A percentile compares a stretch with the other conserved stretches of the same genome.
Evolutionary conservation across 1,139 yeast species (phyloP).

Genomic region (Geotrichum aggregatum): DNA sequence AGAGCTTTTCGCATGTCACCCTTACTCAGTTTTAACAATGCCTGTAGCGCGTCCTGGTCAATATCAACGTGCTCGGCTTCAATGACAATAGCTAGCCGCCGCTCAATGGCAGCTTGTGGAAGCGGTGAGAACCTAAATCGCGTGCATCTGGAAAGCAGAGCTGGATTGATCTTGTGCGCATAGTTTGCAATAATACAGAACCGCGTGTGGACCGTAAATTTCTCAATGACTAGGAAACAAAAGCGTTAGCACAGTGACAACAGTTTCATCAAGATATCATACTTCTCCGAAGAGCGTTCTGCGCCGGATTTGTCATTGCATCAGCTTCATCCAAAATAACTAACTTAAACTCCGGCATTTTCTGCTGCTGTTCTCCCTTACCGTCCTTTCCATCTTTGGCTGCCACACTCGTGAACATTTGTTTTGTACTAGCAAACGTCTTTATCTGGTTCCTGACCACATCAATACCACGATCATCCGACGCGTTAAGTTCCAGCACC

Average conservation of each 20-base stretch:
- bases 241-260: no score
- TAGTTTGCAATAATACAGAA: constrained; percentile 96
- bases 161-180: constrained; percentile 93
- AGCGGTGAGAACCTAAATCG: constrained; percentile 90
- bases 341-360: constrained; percentile 56
- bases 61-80: constrained; percentile 61
- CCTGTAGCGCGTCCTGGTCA: constrained; percentile 54
- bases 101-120: constrained; percentile 58
- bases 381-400: neutral
- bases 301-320: constrained; percentile 97
- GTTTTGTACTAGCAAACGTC: constrained; percentile 84
- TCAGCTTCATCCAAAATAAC: constrained; percentile 96
- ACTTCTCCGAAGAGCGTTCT: constrained; percentile 81
- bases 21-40: constrained; percentile 64
- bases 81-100: constrained; percentile 64
- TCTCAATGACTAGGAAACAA: constrained; percentile 72
- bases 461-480: constrained; percentile 83
- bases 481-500: constrained; percentile 87
- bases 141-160: constrained; percentile 89
- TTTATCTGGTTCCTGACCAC: constrained; percentile 82
- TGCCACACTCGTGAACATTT: constrained; percentile 54
- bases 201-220: constrained; percentile 89
- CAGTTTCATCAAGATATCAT: no score
- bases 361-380: neutral
- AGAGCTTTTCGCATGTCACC: constrained; percentile 97